Conservation (phyloP, 129 eudicot species). For the Lactuca sativa region DNA sequence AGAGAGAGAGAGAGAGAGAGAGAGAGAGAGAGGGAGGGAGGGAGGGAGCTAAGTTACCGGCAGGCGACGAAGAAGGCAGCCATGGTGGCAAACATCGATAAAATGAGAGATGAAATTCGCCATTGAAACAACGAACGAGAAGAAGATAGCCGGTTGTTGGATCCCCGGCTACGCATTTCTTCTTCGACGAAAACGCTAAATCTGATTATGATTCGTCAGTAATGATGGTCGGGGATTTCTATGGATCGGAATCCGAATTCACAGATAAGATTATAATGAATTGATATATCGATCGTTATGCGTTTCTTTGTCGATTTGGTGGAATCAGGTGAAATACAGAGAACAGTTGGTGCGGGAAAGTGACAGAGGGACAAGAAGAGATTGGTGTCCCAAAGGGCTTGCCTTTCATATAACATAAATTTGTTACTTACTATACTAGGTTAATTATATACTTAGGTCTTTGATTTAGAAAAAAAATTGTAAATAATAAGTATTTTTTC, state of each 20-base stretch:
- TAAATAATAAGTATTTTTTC: too few species aligned
- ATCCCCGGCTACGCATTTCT: constrained; percentile 71
- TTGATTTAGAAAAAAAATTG: too few species aligned
- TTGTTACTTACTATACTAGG: not conserved
- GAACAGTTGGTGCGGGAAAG: constrained; percentile 27
- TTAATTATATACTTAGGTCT: too few species aligned
- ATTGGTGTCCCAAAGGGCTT: constrained; percentile 3
- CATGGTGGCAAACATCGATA: constrained; percentile 87
- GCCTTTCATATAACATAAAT: not conserved
- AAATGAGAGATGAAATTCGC: constrained; percentile 46
- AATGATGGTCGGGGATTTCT: not conserved
- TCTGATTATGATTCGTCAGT: constrained; percentile 1
- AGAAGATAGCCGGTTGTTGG: constrained; percentile 52
- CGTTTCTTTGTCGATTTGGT: constrained; percentile 2
- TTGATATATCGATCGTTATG: constrained; percentile 8
- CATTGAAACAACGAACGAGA: constrained; percentile 48
- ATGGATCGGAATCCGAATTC: constrained; percentile 2
- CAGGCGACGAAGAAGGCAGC: constrained; percentile 72
- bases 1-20: not conserved
- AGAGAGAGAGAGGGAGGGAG: not conserved
- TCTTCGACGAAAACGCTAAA: not conserved
- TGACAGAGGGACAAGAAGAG: constrained; percentile 24
- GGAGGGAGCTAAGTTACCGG: constrained; percentile 35
- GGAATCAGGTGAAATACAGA: not conserved
- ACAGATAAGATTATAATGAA: not conserved